phyloP scores from a whole-genome alignment of 257 asterid genomes.

The Ilex asprella region DNA sequence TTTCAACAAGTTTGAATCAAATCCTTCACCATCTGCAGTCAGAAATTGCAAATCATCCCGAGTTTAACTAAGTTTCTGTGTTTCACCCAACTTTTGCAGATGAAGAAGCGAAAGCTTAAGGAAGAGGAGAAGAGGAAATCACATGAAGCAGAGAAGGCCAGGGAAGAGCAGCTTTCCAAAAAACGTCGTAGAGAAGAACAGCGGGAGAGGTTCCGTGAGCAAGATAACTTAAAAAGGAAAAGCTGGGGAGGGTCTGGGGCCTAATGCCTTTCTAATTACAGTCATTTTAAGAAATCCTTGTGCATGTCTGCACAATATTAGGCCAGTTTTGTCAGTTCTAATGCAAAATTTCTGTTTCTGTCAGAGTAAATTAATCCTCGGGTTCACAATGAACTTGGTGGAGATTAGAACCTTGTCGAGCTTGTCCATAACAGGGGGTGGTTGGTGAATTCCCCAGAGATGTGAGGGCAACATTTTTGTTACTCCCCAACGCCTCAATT shows the following conservation, averaged over 20 bases:
- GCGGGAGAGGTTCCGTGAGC: slow-evolving; percentile 56
- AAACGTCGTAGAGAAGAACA: slow-evolving; percentile 90
- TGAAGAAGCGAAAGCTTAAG: slow-evolving; percentile 55
- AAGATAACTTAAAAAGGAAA: slow-evolving; percentile 76
- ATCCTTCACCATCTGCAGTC: neutral
- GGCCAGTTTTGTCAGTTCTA: no score
- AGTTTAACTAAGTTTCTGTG: neutral
- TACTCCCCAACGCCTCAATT: no score
- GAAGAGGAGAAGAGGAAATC: slow-evolving; percentile 56
- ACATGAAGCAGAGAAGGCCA: slow-evolving; percentile 47
- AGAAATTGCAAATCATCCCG: neutral
- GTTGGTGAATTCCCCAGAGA: no score
- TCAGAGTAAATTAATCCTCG: no score
- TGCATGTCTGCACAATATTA: no score
- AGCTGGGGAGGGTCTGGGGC: slow-evolving; percentile 34
- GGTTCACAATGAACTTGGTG: no score
- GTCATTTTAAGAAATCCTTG: no score
- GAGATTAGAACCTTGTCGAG: no score
- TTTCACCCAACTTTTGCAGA: slow-evolving; percentile 26
- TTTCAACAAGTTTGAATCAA: neutral
- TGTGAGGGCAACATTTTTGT: no score
- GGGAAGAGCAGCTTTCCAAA: slow-evolving; percentile 66
- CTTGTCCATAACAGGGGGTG: no score
- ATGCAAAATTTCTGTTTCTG: no score
- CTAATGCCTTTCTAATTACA: slow-evolving; percentile 6